These are phyloP conservation scores for Blastocystis sp. DNA, from an alignment of 352 stramenopile genomes.

Conservation along the genomic window DNA sequence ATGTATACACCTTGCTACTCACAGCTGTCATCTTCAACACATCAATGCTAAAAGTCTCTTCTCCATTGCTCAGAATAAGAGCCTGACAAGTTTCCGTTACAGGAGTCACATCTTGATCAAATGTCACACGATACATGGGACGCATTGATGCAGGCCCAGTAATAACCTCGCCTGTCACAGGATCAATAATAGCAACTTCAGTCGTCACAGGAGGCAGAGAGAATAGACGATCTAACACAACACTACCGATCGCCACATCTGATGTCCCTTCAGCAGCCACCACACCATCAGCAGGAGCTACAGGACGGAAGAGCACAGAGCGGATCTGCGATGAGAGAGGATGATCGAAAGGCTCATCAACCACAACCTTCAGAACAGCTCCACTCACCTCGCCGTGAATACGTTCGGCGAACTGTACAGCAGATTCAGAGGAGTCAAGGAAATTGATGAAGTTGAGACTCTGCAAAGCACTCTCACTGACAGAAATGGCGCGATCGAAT, in stretches of 20 bases:
- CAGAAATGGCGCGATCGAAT: not conserved
- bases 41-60: not conserved
- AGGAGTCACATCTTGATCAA: not conserved
- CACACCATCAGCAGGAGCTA: not conserved
- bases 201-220: not conserved
- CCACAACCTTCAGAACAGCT: not conserved
- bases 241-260: not conserved
- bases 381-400: conserved; percentile 20
- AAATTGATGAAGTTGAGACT: not conserved
- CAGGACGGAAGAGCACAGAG: not conserved
- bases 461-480: not conserved
- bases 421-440: not conserved
- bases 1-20: not conserved
- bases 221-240: not conserved
- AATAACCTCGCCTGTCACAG: not conserved
- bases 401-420: not conserved
- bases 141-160: not conserved
- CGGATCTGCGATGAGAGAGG: not conserved
- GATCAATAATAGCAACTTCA: not conserved
- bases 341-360: not conserved
- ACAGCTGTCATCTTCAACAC: not conserved
- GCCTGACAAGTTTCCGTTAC: not conserved
- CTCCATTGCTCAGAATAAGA: not conserved
- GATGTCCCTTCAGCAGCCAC: not conserved
- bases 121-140: conserved; percentile 2